A percentile compares a stretch with the other conserved stretches of the same genome.
phyloP scores from a whole-genome alignment of 345 rosid genomes.

The Lagerstroemia speciosa region DNA sequence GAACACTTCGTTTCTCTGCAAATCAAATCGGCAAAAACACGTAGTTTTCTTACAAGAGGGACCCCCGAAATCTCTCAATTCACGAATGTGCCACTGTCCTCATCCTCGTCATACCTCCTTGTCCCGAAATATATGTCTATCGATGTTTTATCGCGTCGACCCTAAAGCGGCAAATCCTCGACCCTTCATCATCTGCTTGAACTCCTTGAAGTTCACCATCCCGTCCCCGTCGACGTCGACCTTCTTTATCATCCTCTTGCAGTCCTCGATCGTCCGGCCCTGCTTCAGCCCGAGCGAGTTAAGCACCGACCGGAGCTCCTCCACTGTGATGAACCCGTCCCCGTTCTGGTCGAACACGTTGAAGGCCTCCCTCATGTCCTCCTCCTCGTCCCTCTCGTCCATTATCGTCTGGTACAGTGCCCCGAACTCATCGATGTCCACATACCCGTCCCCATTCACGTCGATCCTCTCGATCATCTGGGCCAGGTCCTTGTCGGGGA shows the following conservation, averaged over 20 bases:
- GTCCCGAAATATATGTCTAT: no score
- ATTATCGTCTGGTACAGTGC: conserved; percentile 64
- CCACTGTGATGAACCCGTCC: conserved; percentile 82
- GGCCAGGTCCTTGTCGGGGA: conserved; percentile 50
- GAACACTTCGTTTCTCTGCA: not conserved
- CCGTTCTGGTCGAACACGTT: conserved; percentile 83
- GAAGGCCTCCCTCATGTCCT: conserved; percentile 81
- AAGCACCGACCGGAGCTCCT: conserved; percentile 68
- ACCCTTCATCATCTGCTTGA: conserved; percentile 89
- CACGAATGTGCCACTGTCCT: not conserved
- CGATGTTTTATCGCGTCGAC: conserved; percentile 21
- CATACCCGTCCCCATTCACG: conserved; percentile 67
- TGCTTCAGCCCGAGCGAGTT: conserved; percentile 74
- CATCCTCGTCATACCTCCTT: not conserved
- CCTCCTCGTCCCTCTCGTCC: conserved; percentile 72
- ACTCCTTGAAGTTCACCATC: conserved; percentile 72
- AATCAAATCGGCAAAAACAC: not conserved
- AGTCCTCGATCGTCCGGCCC: conserved; percentile 72
- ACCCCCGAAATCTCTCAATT: not conserved
- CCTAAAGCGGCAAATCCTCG: conserved; percentile 79
- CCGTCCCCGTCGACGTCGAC: conserved; percentile 99
- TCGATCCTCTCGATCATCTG: conserved; percentile 90
- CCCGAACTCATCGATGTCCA: conserved; percentile 79
- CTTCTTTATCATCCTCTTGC: conserved; percentile 78
- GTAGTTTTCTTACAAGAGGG: not conserved